Evolutionary conservation across 371 early-diverging fungal genomes (phyloP), one percentile per base, ranked within the genome.

Genomic region (Enterospora canceri): DNA sequence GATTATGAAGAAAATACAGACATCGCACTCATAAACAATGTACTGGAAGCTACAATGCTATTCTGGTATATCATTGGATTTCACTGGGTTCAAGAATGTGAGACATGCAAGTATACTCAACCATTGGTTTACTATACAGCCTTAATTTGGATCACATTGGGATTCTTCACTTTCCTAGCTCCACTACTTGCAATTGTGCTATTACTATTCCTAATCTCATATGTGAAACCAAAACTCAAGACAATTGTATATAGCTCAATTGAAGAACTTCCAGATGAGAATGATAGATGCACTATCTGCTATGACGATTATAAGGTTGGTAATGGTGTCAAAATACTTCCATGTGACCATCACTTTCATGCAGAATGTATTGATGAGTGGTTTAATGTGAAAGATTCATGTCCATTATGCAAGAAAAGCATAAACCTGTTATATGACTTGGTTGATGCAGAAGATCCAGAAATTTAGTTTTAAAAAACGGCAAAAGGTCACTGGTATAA

Each of bases 261-360:
- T 1, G 66, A 54, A 28, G 77, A 79, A 33, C 64, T 82, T 5
- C 69, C 66, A 1, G 74, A 80, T 34, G 75, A 78, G n/a, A 77
- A 79, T 30, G 60, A 72, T 2, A 68, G 62, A 47, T 82, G 82
- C 58, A 70, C 76, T 29, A 82, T 82, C 21, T 82, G 82, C 65
- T 70, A 79, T 57, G 74, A 78, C 15, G 71, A 74, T 15, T 82
- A 80, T 54, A 62, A 51, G 24, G 26, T 34, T 15, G 74, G 75
- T 28, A 76, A 60, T 33, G 35, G 71, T 32, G 65, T 82, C 19
- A 78, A 79, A 66, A 58, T 73, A 29, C 73, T 82, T 15, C 80
- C 80, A 1, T 82, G 82, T 61, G 73, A 73, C 29, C 82, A 82
- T 63, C 79, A 80, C 65, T 82, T 80, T 66, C 82, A 82, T 62